Evolutionary conservation across 495 filamentous ascomycete species (phyloP), one percentile per base, ranked within the genome.

Genomic region (Massariosphaeria phaeospora): DNA sequence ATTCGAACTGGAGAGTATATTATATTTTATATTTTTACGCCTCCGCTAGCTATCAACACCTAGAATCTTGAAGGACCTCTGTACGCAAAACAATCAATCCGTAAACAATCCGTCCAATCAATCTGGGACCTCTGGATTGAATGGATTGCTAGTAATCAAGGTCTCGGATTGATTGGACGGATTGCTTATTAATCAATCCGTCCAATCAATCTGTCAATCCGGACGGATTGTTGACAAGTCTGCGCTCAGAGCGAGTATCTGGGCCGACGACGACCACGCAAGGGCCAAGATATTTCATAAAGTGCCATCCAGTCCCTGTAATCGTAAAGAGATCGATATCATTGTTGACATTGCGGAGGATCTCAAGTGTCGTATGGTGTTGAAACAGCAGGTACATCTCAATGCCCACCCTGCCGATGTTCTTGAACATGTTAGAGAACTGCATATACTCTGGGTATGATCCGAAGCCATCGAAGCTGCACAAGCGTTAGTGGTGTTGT

Each of bases 311-410:
- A 0, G 88, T 84, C 8, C 93, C 94, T 0, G 93, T 98, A 48
- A 98, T 88, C 1, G 93, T 98, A 76, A 98, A 98, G 24, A 97
- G 78, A 62, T 98, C 93, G 21, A 81, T 76, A 53, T 97, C 94
- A 42, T 85, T 86, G 63, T 76, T 83, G 48, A 91, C 82, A 57
- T 89, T 89, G 26, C 91, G 84, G 15, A 98, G 81, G 26, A 97
- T 86, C 62, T 97, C 94, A 15, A 94, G 79, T 1, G 90, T 96
- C 0, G 94, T 96, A 68, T 98, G 93, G 66, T 98, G 93, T 64
- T 98, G 93, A 75, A 98, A 98, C 17, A 98, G 82, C n/a, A 98
- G 78, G 65, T 96, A 98, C 89, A 95, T 96, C 55, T 96, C 89
- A 48, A 95, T 91, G n/a, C 88, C 94, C 24, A 98, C 84, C 20